These are phyloP conservation scores for Seminavis robusta DNA, from an alignment of 108 stramenopile genomes.

Conservation along the genomic window DNA sequence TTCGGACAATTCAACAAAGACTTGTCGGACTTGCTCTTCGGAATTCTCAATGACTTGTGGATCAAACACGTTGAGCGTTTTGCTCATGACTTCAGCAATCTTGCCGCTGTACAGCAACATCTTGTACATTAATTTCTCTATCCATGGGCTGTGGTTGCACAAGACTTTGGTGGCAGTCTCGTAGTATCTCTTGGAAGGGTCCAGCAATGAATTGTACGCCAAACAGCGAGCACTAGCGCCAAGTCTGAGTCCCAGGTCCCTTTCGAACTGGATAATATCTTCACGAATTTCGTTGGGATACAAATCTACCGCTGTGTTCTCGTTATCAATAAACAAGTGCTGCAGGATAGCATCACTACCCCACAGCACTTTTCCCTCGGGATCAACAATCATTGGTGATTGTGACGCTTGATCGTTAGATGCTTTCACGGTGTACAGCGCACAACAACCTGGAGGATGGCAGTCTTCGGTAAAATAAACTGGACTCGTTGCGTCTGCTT, in stretches of 20 bases:
- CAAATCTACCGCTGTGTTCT: too few species aligned
- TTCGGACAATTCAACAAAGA: constrained; percentile 20
- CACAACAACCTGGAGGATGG: constrained; percentile 24
- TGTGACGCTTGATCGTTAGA: constrained; percentile 3
- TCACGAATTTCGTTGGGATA: constrained; percentile 17
- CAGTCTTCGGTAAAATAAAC: constrained; percentile 34
- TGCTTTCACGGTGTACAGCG: constrained; percentile 10
- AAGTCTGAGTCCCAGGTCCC: constrained; percentile 14
- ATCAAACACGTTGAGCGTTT: constrained; percentile 7
- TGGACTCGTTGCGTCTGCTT: constrained; percentile 11
- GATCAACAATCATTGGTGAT: constrained; percentile 22
- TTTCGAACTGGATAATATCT: constrained; percentile 16
- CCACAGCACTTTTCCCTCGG: neutral
- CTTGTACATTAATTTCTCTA: constrained; percentile 15
- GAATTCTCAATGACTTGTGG: neutral
- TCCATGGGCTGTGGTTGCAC: neutral
- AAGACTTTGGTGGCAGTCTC: neutral
- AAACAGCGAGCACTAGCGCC: constrained; percentile 20
- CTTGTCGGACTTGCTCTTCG: constrained; percentile 1
- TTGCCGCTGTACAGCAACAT: constrained; percentile 23
- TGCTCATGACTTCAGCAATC: constrained; percentile 13
- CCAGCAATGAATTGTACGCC: constrained; percentile 19
- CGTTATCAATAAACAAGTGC: constrained; percentile 8
- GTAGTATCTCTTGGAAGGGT: neutral
- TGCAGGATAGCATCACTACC: constrained; percentile 5